Evolutionary conservation across 345 rosid genomes (phyloP).

Genomic region (Anastatica hierochuntica): DNA sequence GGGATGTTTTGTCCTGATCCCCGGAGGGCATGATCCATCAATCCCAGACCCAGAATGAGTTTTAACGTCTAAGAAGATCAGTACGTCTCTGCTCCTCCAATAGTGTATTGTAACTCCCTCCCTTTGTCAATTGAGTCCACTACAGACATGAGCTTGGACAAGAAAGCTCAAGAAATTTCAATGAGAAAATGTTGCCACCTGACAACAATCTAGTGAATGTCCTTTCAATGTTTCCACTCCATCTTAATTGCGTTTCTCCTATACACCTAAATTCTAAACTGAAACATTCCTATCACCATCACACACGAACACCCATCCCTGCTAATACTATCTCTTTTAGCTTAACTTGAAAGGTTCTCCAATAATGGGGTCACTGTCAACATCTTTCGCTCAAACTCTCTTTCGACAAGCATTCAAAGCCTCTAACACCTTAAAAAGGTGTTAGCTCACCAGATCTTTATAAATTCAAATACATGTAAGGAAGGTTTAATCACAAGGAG

Average conservation of each 20-base stretch:
- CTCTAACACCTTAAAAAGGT: constrained; percentile 15
- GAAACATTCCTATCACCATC: not conserved
- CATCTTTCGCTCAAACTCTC: constrained; percentile 6
- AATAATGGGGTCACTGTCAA: not conserved
- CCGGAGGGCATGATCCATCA: constrained; percentile 33
- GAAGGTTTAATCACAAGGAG: constrained; percentile 8
- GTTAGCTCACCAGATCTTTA: not conserved
- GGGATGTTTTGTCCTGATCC: constrained; percentile 35
- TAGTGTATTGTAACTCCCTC: constrained; percentile 33
- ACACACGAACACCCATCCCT: not conserved
- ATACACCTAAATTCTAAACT: not conserved
- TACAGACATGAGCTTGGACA: not conserved
- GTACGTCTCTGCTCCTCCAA: constrained; percentile 46
- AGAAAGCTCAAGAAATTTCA: not conserved
- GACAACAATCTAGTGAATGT: not conserved
- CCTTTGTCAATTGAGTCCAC: constrained; percentile 24
- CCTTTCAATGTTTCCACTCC: not conserved
- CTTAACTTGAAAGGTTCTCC: not conserved
- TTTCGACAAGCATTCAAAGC: not conserved
- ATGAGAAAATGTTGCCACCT: constrained; percentile 1
- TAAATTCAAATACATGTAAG: not conserved
- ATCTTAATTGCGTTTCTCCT: constrained; percentile 1
- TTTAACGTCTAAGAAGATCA: constrained; percentile 41
- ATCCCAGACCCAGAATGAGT: constrained; percentile 26
- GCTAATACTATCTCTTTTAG: not conserved